Percentiles rank a stretch among this genome's conserved stretches.
These are phyloP conservation scores for Gossypium ekmanianum DNA, from an alignment of 345 rosid genomes.

Conservation along the genomic window DNA sequence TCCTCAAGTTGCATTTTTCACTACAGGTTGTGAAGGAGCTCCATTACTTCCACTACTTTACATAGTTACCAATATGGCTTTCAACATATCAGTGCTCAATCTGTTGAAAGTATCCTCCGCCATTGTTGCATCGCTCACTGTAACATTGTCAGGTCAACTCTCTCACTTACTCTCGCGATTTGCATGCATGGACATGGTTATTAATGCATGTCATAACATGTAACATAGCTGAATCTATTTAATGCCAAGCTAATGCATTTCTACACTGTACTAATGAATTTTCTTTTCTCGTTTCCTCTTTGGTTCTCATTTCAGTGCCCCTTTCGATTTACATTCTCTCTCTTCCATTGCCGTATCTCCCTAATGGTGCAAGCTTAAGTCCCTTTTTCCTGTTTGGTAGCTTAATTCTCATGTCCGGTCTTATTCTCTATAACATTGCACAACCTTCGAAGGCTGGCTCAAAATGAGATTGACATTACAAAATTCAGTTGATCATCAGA, in stretches of 20 bases:
- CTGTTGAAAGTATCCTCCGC: slow-evolving; percentile 73
- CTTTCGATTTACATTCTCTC: slow-evolving; percentile 63
- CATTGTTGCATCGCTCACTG: slow-evolving; percentile 60
- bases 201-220: background rate
- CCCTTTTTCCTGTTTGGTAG: slow-evolving; percentile 54
- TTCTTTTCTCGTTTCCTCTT: no score
- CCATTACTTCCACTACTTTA: slow-evolving; percentile 76
- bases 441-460: slow-evolving; percentile 29
- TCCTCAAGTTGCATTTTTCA: background rate
- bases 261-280: background rate
- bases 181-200: background rate
- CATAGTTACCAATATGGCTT: slow-evolving; percentile 55
- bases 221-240: background rate
- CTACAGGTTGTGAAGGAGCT: slow-evolving; percentile 70
- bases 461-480: slow-evolving; percentile 18
- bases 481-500: background rate
- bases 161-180: background rate
- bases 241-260: background rate
- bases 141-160: slow-evolving; percentile 60
- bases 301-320: slow-evolving; percentile 51
- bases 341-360: slow-evolving; percentile 78
- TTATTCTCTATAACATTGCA: slow-evolving; percentile 55
- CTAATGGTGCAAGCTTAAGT: slow-evolving; percentile 67
- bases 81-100: slow-evolving; percentile 73
- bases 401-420: slow-evolving; percentile 56